Evolutionary conservation across 192 early-diverging fungal genomes (phyloP).

Genomic region (Dissophora ornata): DNA sequence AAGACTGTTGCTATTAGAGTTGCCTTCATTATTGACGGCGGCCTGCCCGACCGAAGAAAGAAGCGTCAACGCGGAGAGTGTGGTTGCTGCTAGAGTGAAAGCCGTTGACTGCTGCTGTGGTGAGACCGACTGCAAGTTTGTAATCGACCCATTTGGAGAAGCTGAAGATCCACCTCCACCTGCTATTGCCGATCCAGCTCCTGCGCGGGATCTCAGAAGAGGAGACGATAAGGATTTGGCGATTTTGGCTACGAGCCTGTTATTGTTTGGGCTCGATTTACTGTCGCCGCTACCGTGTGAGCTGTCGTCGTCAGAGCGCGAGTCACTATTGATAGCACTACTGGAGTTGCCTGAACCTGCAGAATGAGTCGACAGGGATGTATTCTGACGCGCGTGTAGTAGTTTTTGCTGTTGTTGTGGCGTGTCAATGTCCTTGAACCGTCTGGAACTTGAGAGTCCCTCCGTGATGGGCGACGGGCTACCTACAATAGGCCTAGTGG

Average conservation of each 20-base stretch:
- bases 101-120: constrained; percentile 36
- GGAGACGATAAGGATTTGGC: constrained; percentile 40
- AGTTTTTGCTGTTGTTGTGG: no score
- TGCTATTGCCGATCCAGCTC: neutral
- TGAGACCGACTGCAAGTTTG: constrained; percentile 3
- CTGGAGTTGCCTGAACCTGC: neutral
- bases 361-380: neutral
- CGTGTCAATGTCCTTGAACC: no score
- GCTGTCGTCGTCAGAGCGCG: neutral
- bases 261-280: neutral
- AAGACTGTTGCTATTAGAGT: neutral
- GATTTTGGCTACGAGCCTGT: constrained; percentile 35
- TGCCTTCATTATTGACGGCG: neutral
- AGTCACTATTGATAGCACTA: neutral
- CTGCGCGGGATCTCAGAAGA: constrained; percentile 8
- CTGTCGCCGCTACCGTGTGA: neutral
- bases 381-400: no score
- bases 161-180: no score
- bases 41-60: constrained; percentile 28
- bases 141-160: constrained; percentile 20
- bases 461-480: no score
- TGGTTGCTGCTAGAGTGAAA: constrained; percentile 33
- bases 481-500: no score
- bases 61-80: constrained; percentile 24
- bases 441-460: no score